These are phyloP conservation scores for Naganishia randhawae DNA, from an alignment of 768 basidiomycete genomes.

Conservation along the genomic window DNA sequence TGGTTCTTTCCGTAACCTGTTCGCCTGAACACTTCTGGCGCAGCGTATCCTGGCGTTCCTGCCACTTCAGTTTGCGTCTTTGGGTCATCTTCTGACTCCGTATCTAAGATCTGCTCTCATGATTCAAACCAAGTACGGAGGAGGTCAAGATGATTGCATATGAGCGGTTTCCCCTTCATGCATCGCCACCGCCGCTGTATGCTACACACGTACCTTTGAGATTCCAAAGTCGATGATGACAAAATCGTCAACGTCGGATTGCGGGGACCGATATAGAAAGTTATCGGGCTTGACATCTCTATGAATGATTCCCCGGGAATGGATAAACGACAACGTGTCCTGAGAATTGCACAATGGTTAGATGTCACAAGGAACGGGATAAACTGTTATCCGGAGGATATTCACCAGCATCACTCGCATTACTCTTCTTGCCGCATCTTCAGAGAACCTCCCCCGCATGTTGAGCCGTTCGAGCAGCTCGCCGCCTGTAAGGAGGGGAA, in stretches of 20 bases:
- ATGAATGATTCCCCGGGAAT: constrained; percentile 28
- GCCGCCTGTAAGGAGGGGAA: constrained; percentile 36
- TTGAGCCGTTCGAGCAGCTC: constrained; percentile 36
- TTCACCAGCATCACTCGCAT: constrained; percentile 35
- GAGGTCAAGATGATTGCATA: neutral
- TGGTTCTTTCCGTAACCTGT: constrained; percentile 38
- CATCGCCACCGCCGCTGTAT: too few species aligned
- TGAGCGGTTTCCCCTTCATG: neutral
- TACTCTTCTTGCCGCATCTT: constrained; percentile 32
- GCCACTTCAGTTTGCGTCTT: constrained; percentile 32
- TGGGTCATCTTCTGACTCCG: constrained; percentile 28
- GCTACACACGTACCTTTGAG: constrained; percentile 30
- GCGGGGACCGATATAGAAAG: constrained; percentile 28
- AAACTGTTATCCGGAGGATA: neutral
- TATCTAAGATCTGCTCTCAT: constrained; percentile 29
- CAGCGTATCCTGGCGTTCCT: constrained; percentile 39
- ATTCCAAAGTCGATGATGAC: constrained; percentile 39
- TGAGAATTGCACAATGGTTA: neutral
- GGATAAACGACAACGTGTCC: constrained; percentile 26
- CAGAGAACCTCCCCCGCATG: constrained; percentile 34
- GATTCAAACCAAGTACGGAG: neutral
- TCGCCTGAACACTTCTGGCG: constrained; percentile 34
- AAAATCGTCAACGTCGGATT: constrained; percentile 33
- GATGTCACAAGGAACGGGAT: neutral
- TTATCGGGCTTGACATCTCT: constrained; percentile 33